Evolutionary conservation across 805 yeast genomes (phyloP), one percentile per base, ranked within the genome.

Genomic region (Tetrapisispora namnaoensis): DNA sequence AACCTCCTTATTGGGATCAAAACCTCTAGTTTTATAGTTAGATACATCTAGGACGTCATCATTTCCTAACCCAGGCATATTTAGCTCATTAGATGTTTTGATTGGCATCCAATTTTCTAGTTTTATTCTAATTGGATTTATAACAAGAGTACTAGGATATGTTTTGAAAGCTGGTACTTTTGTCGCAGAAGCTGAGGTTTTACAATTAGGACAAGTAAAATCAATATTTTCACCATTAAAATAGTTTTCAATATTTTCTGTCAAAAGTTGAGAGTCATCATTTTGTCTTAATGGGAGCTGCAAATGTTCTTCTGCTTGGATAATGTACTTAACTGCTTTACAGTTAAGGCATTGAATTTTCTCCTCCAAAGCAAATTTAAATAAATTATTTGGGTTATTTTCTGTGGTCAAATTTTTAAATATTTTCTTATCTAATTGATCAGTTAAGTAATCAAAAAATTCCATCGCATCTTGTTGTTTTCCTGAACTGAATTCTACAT

Each of bases 391-490:
- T 0, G 87, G 80, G 27, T 70, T 69, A 0, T 53, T 54, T 1
- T 14, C 20, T 45, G 39, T 50, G 1, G 57, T n/a, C 24, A 54
- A 41, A 6, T 59, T 52, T 1, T 56, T 38, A 32, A 70, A 66
- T 53, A 75, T 67, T 44, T 70, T 63, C 5, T 63, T 62, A 53
- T 84, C 90, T 27, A 89, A 64, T 53, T 78, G 75, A 49, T 82
- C 84, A 28, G 82, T 59, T 9, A 91, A 65, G 61, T 80, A 84
- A 5, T 78, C 67, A 66, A 89, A 76, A 61, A 89, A 93, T 64
- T 93, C 99, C 70, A 82, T 85, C 0, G 98, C 93, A 70, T 93
- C 99, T 65, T 93, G 99, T 62, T 93, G 99, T 56, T 81, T 79
- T 74, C 82, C 86, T 0, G 95, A 82, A 42, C 82, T 73, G 57